Conservation (phyloP, 2,329 filamentous ascomycete species). For the Cercospora beticola region DNA sequence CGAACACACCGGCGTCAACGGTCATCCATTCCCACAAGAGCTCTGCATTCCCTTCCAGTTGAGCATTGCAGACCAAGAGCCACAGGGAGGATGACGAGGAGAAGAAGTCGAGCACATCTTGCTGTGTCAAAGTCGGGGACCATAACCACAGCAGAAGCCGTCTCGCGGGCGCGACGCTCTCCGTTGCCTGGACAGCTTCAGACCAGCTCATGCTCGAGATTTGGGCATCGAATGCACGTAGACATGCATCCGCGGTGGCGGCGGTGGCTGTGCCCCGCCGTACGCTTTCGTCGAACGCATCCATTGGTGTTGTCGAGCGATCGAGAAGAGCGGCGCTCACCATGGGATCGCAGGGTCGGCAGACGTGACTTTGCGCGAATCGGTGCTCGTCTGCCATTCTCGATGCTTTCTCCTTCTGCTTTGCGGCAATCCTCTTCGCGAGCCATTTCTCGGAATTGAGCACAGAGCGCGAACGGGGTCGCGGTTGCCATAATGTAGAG, state of each 20-base stretch:
- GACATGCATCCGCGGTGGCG: neutral
- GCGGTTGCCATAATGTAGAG: neutral
- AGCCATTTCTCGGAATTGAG: neutral
- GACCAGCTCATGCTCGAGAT: neutral
- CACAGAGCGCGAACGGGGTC: neutral
- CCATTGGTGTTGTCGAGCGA: neutral
- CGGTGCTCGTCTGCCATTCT: neutral
- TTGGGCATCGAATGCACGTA: neutral
- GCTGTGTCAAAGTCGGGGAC: neutral
- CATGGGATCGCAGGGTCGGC: neutral
- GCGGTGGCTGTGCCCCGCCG: neutral
- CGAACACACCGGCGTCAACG: neutral
- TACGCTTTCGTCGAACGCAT: neutral
- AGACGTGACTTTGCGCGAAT: neutral
- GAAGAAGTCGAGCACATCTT: neutral
- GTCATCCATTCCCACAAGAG: neutral
- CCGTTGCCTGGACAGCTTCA: neutral
- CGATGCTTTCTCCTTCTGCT: neutral
- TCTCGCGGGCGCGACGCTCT: neutral
- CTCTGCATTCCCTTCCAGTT: neutral
- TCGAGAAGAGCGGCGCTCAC: neutral
- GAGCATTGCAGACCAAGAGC: neutral
- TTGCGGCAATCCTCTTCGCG: neutral
- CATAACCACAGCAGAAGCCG: neutral
- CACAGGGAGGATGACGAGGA: neutral